Base-by-base conservation (phyloP, 2,329 filamentous ascomycete genomes). In the Tothia fuscella region DNA sequence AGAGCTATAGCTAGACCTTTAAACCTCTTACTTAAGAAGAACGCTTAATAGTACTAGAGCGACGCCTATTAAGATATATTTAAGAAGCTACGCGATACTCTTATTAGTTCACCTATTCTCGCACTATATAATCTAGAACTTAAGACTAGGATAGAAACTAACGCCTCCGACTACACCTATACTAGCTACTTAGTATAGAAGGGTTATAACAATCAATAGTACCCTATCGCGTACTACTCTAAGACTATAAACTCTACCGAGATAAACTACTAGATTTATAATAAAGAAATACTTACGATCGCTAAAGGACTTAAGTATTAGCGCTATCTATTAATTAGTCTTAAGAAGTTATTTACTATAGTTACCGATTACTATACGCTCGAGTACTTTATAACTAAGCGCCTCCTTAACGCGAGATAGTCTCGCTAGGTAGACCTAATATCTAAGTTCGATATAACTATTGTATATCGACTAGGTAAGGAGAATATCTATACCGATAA, bases 211-310 rank as follows among this genome's bases (percentile, higher is more conserved):
- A 45, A 38, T 5, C 12, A 44, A 2, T 20, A 46, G 5, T 24
- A 45, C 2, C 51, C 43, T 16, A 45, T 55, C 0, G 49, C 48
- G 2, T 58, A 46, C 44, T 50, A 46, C 24, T 55, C 45, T 4
- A 46, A 42, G 38, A 57, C 54, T 25, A 44, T 53, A 6, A 42
- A n/a, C 5, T 33, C 34, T 5, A 42, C 45, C 0, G 41, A 60
- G 45, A 47, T 38, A 3, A 61, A 60, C 43, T 61, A 61, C 45
- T 32, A 56, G 10, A 59, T 60, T 10, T 48, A 61, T 35, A 46
- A 62, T 39, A 61, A 61, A 41, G 56, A 61, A 49, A 47, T 63
- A 0, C 32, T 62, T 3, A 54, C 55, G 3, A 55, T 63, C 21
- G 41, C 62, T 2, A 17, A 40, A 10, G 30, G 28, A 13, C 48